phyloP scores from a whole-genome alignment of 2,329 filamentous ascomycete species.

The Penicillium vulpinum region DNA sequence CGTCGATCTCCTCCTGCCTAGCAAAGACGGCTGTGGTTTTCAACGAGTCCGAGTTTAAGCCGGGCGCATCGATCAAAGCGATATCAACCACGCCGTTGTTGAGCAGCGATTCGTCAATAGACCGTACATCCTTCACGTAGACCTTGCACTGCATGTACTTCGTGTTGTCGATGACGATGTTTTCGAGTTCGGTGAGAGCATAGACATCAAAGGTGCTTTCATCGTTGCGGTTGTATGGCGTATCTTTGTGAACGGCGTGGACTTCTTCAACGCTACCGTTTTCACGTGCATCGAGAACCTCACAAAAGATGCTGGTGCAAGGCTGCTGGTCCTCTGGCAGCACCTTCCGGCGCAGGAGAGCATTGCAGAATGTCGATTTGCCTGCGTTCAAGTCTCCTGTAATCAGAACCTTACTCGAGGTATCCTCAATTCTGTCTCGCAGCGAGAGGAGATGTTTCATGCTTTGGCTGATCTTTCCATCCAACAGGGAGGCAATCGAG shows the following conservation, averaged over 20 bases:
- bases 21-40: conserved; percentile 98
- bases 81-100: conserved; percentile 99
- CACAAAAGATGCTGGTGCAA: conserved; percentile 97
- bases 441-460: conserved; percentile 85
- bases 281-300: conserved; percentile 88
- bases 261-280: conserved; percentile 93
- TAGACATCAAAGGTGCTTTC: conserved; percentile 94
- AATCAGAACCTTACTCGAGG: conserved; percentile 91
- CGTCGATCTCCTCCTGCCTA: conserved; percentile 96
- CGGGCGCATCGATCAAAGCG: conserved; percentile 92
- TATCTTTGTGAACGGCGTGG: conserved; percentile 84
- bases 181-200: conserved; percentile 73
- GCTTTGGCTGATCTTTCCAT: conserved; percentile 91
- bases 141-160: conserved; percentile 95
- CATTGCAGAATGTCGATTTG: conserved; percentile 98
- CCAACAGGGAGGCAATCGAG: conserved; percentile 84
- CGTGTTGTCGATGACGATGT: conserved; percentile 84
- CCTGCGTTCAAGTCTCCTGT: conserved; percentile 96
- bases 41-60: conserved; percentile 90
- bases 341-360: conserved; percentile 86
- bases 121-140: conserved; percentile 85
- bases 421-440: conserved; percentile 93
- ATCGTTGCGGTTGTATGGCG: conserved; percentile 80
- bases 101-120: conserved; percentile 87
- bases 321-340: conserved; percentile 96